Evolutionary conservation across 2,329 filamentous ascomycete species (phyloP).

Genomic region (Drechslera avenae): DNA sequence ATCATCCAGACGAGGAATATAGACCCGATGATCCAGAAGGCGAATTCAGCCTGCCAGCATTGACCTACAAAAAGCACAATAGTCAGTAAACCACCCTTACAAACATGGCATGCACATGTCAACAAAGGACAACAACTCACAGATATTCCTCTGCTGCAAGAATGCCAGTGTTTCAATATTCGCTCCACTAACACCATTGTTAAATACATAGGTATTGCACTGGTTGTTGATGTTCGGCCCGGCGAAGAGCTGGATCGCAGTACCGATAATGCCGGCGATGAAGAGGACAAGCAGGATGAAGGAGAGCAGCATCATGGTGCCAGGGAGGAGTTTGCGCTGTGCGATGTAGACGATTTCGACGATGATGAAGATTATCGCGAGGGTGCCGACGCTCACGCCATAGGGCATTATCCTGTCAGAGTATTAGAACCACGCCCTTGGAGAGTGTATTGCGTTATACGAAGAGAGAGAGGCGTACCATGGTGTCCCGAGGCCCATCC

Average conservation of each 20-base stretch:
- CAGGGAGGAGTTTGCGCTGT: slow-evolving; percentile 62
- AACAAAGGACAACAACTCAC: slow-evolving; percentile 46
- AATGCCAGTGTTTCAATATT: slow-evolving; percentile 64
- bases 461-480: slow-evolving; percentile 54
- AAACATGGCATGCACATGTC: background rate
- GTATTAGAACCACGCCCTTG: background rate
- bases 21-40: slow-evolving; percentile 66
- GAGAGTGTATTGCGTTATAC: background rate
- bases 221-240: slow-evolving; percentile 62
- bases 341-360: slow-evolving; percentile 62
- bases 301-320: slow-evolving; percentile 63
- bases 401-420: slow-evolving; percentile 65
- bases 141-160: slow-evolving; percentile 67
- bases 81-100: slow-evolving; percentile 6
- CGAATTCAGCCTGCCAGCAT: slow-evolving; percentile 67
- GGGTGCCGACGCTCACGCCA: slow-evolving; percentile 62
- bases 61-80: slow-evolving; percentile 52
- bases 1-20: slow-evolving; percentile 72
- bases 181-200: slow-evolving; percentile 54
- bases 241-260: slow-evolving; percentile 65
- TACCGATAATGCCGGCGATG: slow-evolving; percentile 67
- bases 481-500: slow-evolving; percentile 61
- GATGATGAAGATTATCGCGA: slow-evolving; percentile 64
- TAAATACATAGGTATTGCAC: slow-evolving; percentile 62
- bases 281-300: slow-evolving; percentile 68